Evolutionary conservation across 2,329 filamentous ascomycete genomes (phyloP).

Genomic region (Xenosphaeropsis pyriputrescens): DNA sequence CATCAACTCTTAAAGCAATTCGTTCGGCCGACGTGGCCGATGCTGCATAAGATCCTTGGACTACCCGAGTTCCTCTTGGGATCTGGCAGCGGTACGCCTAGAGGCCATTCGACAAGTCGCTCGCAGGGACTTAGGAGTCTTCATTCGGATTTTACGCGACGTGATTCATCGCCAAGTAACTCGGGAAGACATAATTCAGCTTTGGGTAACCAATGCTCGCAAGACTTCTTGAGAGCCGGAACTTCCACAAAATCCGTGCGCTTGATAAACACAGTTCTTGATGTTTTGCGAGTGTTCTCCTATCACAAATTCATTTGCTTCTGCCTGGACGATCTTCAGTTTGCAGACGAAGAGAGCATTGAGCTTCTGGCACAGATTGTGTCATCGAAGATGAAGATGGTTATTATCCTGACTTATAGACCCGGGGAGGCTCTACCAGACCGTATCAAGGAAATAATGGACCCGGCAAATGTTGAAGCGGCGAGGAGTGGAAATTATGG

Average conservation of each 20-base stretch:
- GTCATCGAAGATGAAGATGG: constrained; percentile 62
- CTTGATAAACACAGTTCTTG: constrained; percentile 76
- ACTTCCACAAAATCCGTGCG: constrained; percentile 51
- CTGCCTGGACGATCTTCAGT: constrained; percentile 79
- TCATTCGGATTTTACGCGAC: constrained; percentile 9
- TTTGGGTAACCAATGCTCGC: constrained; percentile 33
- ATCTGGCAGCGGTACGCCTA: constrained; percentile 3
- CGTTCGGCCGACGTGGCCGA: constrained; percentile 48
- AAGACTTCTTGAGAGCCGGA: constrained; percentile 44
- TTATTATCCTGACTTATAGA: constrained; percentile 65
- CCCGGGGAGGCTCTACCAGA: constrained; percentile 48
- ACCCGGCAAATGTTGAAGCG: constrained; percentile 39
- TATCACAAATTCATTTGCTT: constrained; percentile 79
- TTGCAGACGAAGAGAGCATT: constrained; percentile 75
- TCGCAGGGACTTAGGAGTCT: constrained; percentile 15
- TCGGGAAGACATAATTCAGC: constrained; percentile 9
- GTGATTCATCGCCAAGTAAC: constrained; percentile 13
- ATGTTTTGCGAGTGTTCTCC: constrained; percentile 70
- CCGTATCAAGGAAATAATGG: constrained; percentile 36
- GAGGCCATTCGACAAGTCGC: constrained; percentile 7
- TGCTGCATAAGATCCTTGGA: constrained; percentile 43
- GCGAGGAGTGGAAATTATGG: constrained; percentile 30
- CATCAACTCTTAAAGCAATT: constrained; percentile 47
- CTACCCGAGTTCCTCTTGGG: constrained; percentile 57
- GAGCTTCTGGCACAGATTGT: constrained; percentile 76